Evolutionary conservation across 176 grass and related monocot species (phyloP), one percentile per base, ranked within the genome.

Genomic region (Carex myosuroides): DNA sequence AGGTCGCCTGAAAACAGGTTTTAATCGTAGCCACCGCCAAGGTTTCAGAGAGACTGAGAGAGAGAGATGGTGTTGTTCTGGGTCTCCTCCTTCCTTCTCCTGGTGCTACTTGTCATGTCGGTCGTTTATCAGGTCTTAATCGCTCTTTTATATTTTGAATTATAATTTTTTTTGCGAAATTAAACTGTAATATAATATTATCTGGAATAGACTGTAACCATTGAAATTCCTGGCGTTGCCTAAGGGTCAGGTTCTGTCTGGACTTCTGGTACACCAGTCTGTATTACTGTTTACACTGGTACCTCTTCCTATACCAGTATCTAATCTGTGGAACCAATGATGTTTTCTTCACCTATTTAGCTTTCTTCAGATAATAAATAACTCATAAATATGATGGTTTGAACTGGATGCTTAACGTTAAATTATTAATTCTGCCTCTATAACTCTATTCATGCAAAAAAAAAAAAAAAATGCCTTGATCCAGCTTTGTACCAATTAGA

Each of bases 1-100:
- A 41, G 42, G 66, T 41, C 29, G 35, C 35, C 66, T 70, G 32
- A 70, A n/a, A 39, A 39, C 37, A 39, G 37, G 37, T 39, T 39
- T 39, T 39, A 5, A 39, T 39, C 37, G 61, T 10, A 10, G 10
- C 8, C 3, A 9, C 4, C 20, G 59, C 59, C 59, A 21, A 21
- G 59, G 3, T 16, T 53, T 44, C 6, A 44, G 7, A 44, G 5
- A 41, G 41, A 44, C 6, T 5, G 76, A 33, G 54, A 55, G 12
- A 30, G 42, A 76, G 71, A 76, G 41, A 83, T 83, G 80, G 42
- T 83, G 42, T 44, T 83, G 42, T 66, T 83, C 33, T 83, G 80
- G 80, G 18, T 83, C 11, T 68, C 80, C 24, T 44, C 80, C 21
- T 83, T 83, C 46, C 1, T 68, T 8, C 62, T 83, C 21, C 8